Base-by-base conservation (phyloP, 306 rosid species). In the Cicer bijugum region DNA sequence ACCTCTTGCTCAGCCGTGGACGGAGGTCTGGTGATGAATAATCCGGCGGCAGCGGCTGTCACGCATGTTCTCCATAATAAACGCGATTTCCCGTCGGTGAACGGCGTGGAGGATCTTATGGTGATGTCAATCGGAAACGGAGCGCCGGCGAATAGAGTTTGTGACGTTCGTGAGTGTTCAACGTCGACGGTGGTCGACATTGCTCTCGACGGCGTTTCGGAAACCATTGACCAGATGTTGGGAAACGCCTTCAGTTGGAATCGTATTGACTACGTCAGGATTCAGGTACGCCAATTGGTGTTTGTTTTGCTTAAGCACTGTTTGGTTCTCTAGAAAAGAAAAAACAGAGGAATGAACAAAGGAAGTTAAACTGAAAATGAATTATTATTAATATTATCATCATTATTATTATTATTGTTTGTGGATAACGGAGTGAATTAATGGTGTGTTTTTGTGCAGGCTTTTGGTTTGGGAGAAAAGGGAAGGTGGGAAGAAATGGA, bases 161-260 rank as follows among this genome's bases (percentile, higher is more conserved):
- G 17, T 16, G 83, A 72, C 2, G 37, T 67, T 73, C 79, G 87
- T 0, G 80, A 79, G 69, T 88, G 93, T 80, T 86, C 96, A 1
- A 83, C 90, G 15, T 78, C 96, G 20, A 62, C 87, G 63, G 86
- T 93, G 15, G 88, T 91, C 42, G 93, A 88, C 86, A 94, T 94
- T 85, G 98, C 86, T 0, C 80, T 89, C 0, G 98, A 88, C 20
- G 97, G 98, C 7, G 92, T 94, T n/a, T 94, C 98, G 11, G 98
- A 94, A 53, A 94, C 92, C 12, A 60, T 94, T 60, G 98, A 94
- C 82, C 98, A 94, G 77, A 89, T 94, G 97, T 14, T 94, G 1
- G 98, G 97, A 16, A 94, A 94, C 82, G 96, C 98, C 6, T 94
- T 94, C 90, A 84, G 97, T 79, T 94, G 96, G 94, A 94, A 89